These are phyloP conservation scores for Nakazawaea ishiwadae DNA, from an alignment of 805 yeast species.

Conservation along the genomic window DNA sequence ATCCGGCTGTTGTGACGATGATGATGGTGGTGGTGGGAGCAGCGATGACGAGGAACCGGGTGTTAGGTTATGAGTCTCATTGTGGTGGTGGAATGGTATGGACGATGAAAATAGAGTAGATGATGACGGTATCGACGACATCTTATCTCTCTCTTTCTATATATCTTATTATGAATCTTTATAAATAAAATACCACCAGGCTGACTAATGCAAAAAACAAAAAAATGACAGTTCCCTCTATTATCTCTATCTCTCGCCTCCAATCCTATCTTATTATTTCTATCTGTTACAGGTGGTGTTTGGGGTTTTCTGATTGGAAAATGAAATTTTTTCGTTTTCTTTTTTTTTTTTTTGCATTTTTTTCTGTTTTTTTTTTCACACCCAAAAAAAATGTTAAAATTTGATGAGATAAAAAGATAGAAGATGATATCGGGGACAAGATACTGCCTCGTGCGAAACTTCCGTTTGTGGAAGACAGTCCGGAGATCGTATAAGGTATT, in stretches of 20 bases:
- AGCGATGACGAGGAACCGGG: too few relatives aligned
- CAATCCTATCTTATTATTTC: too few relatives aligned
- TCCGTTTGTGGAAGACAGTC: too few relatives aligned
- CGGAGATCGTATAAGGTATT: constrained; percentile 62
- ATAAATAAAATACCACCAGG: too few relatives aligned
- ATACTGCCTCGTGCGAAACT: too few relatives aligned
- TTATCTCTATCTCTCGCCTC: too few relatives aligned
- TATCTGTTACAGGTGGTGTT: too few relatives aligned
- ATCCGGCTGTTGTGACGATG: constrained; percentile 5
- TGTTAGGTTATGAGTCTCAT: constrained; percentile 3
- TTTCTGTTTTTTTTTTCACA: too few relatives aligned
- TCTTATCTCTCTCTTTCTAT: background rate
- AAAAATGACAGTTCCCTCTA: too few relatives aligned
- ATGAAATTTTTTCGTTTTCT: background rate
- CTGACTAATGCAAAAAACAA: too few relatives aligned
- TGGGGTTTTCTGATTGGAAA: too few relatives aligned
- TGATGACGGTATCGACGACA: constrained; percentile 15
- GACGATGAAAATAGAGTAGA: constrained; percentile 6
- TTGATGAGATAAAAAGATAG: background rate
- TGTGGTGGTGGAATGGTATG: constrained; percentile 10
- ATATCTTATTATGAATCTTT: background rate
- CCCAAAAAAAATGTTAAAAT: background rate
- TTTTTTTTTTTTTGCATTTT: background rate
- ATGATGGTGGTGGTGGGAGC: constrained; percentile 8
- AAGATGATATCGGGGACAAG: too few relatives aligned